Evolutionary conservation across 148 eudicot genomes (phyloP), one percentile per base, ranked within the genome.

Genomic region (Beta vulgaris): DNA sequence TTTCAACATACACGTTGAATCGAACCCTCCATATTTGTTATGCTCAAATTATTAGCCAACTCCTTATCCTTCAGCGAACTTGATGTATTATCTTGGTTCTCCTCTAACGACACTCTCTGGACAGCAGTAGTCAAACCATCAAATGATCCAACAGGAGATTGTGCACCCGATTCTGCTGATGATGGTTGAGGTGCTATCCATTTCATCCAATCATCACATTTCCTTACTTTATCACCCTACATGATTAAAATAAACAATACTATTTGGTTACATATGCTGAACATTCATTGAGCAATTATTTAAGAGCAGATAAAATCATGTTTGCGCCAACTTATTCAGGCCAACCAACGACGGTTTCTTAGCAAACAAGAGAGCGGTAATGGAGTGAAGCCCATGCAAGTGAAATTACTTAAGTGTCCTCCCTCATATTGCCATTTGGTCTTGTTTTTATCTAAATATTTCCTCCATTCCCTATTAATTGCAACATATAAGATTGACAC

Each of bases 181-280:
- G 70, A 36, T 29, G 42, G 80, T 65, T 44, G 74, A 58, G 51
- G 57, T 6, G 23, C 37, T 43, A 81, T 34, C 88, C 88, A 85
- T 78, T 79, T 85, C 51, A 40, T 77, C 90, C 90, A 87, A 19
- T 76, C 84, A 3, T 74, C 55, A 49, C 86, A 82, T 77, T 80
- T 85, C 79, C 90, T 85, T 57, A 85, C 46, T 71, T 79, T 82
- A 70, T 83, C 75, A 7, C 78, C 83, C 88, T 87, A 77, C 67
- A 80, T 4, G 2, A 74, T 18, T 16, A 6, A 55, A 16, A 55
- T 16, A 25, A 3, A 6, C 0, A 23, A 39, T 39, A 39, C 43
- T 39, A 39, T 39, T 39, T n/a, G n/a, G n/a, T n/a, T n/a, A n/a
- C n/a, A n/a, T n/a, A n/a, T n/a, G n/a, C n/a, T n/a, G n/a, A n/a